A percentile compares a stretch with the other conserved stretches of the same genome.
These are phyloP conservation scores for Tranzscheliella williamsii DNA, from an alignment of 1,284 basidiomycete species.

Conservation along the genomic window DNA sequence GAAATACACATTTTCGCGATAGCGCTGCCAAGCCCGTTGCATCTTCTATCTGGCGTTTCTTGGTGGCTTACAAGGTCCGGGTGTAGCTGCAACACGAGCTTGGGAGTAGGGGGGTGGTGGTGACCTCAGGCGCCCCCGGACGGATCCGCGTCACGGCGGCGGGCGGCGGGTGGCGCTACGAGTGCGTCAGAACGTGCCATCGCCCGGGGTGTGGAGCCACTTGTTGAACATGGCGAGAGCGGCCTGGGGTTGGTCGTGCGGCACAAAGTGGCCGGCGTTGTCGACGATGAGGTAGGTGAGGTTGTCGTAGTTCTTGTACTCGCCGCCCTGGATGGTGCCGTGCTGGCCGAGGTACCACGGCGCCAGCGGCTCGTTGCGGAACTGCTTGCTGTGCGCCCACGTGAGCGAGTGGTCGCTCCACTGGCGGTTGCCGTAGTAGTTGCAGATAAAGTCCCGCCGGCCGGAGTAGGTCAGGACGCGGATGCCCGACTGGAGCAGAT, in stretches of 20 bases:
- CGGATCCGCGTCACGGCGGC: too few species aligned
- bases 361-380: slow-evolving; percentile 26
- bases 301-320: slow-evolving; percentile 35
- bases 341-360: slow-evolving; percentile 35
- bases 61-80: too few species aligned
- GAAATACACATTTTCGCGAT: too few species aligned
- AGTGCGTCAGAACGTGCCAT: background rate
- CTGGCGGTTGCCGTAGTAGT: slow-evolving; percentile 49
- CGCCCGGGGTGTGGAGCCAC: slow-evolving; percentile 48
- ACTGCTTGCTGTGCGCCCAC: slow-evolving; percentile 44
- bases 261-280: slow-evolving; percentile 57
- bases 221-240: slow-evolving; percentile 50
- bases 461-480: slow-evolving; percentile 55
- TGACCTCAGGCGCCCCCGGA: too few species aligned
- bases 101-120: too few species aligned
- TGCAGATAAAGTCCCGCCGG: slow-evolving; percentile 56
- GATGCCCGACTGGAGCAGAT: slow-evolving; percentile 37
- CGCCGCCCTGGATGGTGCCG: slow-evolving; percentile 23
- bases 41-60: too few species aligned
- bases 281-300: slow-evolving; percentile 53
- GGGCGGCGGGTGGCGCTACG: too few species aligned
- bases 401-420: slow-evolving; percentile 51
- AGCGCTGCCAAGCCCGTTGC: too few species aligned
- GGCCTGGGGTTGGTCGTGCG: slow-evolving; percentile 48
- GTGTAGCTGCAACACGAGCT: too few species aligned